Base-by-base conservation (phyloP, 352 stramenopile species). In the Globisporangium viniferum region DNA sequence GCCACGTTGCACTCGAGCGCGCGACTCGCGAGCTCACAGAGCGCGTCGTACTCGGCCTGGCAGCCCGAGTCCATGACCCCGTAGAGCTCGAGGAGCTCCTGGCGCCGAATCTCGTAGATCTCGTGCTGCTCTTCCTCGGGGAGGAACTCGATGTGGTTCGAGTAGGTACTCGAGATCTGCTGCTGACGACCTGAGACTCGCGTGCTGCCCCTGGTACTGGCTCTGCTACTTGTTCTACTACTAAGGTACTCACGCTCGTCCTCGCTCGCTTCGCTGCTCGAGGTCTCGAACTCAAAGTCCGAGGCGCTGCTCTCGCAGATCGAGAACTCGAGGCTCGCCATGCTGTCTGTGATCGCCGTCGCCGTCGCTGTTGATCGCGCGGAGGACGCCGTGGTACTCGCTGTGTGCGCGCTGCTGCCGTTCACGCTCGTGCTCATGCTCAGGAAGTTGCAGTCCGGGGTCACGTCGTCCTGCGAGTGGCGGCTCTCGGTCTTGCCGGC, bases 1-100 rank as follows among this genome's bases (percentile, higher is more conserved):
- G 86, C 86, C 14, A 93, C 84, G 27, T 69, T 77, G 44, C 78
- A 86, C 24, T 86, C 68, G 20, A 93, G 73, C 3, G 84, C 83
- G 36, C 81, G 78, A 20, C 82, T 83, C 14, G 86, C 81, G 1
- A 91, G 79, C 39, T 90, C 74, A 15, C 86, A 93, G n/a, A 93
- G 70, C 12, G 86, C 84, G 49, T 93, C 82, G 69, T 86, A 90
- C 69, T 90, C 86, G n/a, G 74, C 75, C 59, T 89, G 79, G 1
- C 70, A 65, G 2, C 69, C 69, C 0, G 78, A 77, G 60, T 87
- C 72, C 46, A 82, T 67, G 41, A 91, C 73, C 1, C 78, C 75
- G 48, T 81, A 88, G 33, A 65, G 63, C 29, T 63, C 58, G 20
- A 92, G 74, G 51, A 89, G 74, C 55, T 84, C 73, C 29, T 76